Evolutionary conservation across 768 basidiomycete genomes (phyloP).

Genomic region (Amanita phalloides): DNA sequence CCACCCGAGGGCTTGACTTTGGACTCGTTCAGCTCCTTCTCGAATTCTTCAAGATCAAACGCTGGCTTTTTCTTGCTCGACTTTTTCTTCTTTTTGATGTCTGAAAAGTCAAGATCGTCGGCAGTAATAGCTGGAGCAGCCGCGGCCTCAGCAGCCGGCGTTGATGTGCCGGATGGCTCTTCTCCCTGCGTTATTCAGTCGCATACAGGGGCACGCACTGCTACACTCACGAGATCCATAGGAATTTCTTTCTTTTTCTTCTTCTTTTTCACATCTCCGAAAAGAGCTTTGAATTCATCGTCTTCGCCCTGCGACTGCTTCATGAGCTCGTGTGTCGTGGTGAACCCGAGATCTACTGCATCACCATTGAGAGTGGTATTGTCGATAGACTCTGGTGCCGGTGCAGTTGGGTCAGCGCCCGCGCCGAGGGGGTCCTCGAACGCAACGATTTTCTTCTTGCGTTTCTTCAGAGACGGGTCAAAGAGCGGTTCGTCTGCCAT

Average conservation of each 20-base stretch:
- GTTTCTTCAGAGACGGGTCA: slow-evolving; percentile 77
- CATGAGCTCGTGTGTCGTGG: slow-evolving; percentile 70
- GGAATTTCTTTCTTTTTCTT: slow-evolving; percentile 92
- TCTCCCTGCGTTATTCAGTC: slow-evolving; percentile 36
- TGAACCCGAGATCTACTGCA: slow-evolving; percentile 65
- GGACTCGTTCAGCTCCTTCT: slow-evolving; percentile 76
- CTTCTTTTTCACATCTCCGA: slow-evolving; percentile 85
- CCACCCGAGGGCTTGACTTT: slow-evolving; percentile 49
- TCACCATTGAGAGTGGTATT: slow-evolving; percentile 60
- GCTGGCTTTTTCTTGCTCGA: slow-evolving; percentile 78
- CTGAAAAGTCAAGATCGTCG: slow-evolving; percentile 89
- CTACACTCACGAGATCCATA: slow-evolving; percentile 56
- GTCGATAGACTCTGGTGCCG: slow-evolving; percentile 67
- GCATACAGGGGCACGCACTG: background rate
- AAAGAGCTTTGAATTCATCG: slow-evolving; percentile 76
- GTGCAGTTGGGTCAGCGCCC: slow-evolving; percentile 73
- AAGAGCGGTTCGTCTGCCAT: slow-evolving; percentile 73
- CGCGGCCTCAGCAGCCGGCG: slow-evolving; percentile 34
- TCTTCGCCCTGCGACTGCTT: slow-evolving; percentile 31
- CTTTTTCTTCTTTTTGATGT: slow-evolving; percentile 97
- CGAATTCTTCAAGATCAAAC: slow-evolving; percentile 87
- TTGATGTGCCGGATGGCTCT: slow-evolving; percentile 48
- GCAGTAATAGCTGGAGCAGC: slow-evolving; percentile 34
- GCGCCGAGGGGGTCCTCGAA: slow-evolving; percentile 81
- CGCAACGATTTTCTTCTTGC: slow-evolving; percentile 80